These are phyloP conservation scores for Amauroascus niger DNA, from an alignment of 2,329 filamentous ascomycete species.

Conservation along the genomic window DNA sequence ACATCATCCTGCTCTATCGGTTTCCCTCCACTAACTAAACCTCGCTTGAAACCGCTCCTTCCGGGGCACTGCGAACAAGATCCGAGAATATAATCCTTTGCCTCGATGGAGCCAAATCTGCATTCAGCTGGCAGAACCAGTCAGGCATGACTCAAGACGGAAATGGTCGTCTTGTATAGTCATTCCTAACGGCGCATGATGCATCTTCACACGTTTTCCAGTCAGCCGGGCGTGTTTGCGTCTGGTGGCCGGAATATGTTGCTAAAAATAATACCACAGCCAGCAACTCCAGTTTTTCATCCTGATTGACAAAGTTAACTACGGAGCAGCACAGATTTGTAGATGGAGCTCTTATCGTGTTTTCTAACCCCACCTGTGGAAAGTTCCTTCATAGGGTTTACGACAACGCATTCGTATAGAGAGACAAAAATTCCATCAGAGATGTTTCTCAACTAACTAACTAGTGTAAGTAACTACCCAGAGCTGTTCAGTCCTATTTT, in stretches of 20 bases:
- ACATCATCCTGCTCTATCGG: neutral
- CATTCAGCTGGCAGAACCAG: too few relatives aligned
- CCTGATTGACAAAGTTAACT: neutral
- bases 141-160: neutral
- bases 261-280: neutral
- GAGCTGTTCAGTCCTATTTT: neutral
- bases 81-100: neutral
- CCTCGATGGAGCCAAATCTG: neutral
- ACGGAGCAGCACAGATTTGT: too few relatives aligned
- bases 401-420: too few relatives aligned
- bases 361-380: too few relatives aligned
- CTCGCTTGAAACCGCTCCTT: neutral
- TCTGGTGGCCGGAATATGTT: neutral
- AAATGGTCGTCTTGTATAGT: neutral
- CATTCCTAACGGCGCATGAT: neutral
- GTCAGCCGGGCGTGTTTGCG: neutral
- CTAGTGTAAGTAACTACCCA: neutral
- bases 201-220: neutral
- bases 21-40: neutral
- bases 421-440: neutral
- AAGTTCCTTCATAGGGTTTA: too few relatives aligned
- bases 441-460: neutral
- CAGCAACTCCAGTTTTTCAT: neutral
- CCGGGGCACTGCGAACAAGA: neutral
- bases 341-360: too few relatives aligned